Conservation (phyloP, 805 yeast species). For the Starmerella lactis-condensi region DNA sequence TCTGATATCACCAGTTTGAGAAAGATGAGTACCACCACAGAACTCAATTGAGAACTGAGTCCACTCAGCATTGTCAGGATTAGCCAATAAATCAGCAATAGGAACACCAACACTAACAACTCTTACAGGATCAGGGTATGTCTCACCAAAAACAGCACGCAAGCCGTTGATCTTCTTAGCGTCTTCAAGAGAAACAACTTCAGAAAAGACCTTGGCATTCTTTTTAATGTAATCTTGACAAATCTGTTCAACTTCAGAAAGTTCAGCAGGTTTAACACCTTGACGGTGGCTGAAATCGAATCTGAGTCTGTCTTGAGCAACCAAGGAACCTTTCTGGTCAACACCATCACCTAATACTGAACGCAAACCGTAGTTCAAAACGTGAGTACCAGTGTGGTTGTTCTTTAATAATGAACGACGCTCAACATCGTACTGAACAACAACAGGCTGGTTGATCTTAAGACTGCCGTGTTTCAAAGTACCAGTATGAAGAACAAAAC, state of each 20-base stretch:
- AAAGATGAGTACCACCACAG: slow-evolving; percentile 98
- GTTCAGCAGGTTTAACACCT: slow-evolving; percentile 53
- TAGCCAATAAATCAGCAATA: slow-evolving; percentile 56
- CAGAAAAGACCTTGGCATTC: slow-evolving; percentile 55
- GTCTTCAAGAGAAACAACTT: slow-evolving; percentile 55
- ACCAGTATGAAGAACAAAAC: slow-evolving; percentile 93
- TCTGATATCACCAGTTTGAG: slow-evolving; percentile 80
- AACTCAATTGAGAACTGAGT: slow-evolving; percentile 65
- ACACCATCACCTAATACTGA: slow-evolving; percentile 71
- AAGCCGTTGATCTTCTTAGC: slow-evolving; percentile 69
- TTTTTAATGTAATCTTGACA: slow-evolving; percentile 53
- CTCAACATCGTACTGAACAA: slow-evolving; percentile 76
- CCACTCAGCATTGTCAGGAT: slow-evolving; percentile 67
- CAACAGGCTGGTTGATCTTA: slow-evolving; percentile 47
- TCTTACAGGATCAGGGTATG: slow-evolving; percentile 97
- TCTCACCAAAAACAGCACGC: slow-evolving; percentile 97
- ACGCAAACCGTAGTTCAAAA: slow-evolving; percentile 74
- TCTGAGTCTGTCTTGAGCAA: slow-evolving; percentile 84
- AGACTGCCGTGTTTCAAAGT: slow-evolving; percentile 56
- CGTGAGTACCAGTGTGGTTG: slow-evolving; percentile 97
- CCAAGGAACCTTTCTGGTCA: slow-evolving; percentile 93
- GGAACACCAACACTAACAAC: slow-evolving; percentile 91
- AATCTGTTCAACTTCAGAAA: slow-evolving; percentile 56
- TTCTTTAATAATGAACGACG: slow-evolving; percentile 94
- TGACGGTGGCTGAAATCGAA: slow-evolving; percentile 92